Evolutionary conservation across 306 rosid species (phyloP).

Genomic region (Quercus gilva): DNA sequence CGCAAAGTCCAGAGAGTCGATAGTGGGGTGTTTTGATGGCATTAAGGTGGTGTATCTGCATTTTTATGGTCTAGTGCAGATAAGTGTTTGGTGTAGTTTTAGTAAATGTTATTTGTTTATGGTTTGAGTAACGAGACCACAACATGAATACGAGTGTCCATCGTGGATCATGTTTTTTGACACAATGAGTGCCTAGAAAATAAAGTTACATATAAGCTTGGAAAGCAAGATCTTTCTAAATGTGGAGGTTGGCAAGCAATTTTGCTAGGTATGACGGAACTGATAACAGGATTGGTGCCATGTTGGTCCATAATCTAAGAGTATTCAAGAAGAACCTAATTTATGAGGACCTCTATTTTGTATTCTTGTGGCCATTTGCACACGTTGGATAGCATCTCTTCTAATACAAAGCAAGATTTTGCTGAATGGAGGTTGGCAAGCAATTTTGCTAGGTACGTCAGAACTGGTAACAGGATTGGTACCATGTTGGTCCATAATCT

Average conservation of each 20-base stretch:
- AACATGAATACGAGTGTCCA: no score
- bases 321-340: not conserved
- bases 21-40: slow-evolving; percentile 66
- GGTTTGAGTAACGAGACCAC: no score
- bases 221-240: no score
- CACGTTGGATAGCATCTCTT: no score
- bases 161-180: no score
- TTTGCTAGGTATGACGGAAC: not conserved
- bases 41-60: slow-evolving; percentile 48
- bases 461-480: not conserved
- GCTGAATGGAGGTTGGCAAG: not conserved
- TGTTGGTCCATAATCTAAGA: not conserved
- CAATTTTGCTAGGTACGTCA: not conserved
- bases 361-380: not conserved
- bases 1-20: slow-evolving; percentile 59
- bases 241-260: not conserved
- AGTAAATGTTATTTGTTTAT: no score
- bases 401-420: no score
- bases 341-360: not conserved
- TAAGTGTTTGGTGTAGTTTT: no score
- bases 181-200: no score
- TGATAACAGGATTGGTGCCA: not conserved
- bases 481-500: not conserved
- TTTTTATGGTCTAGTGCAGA: no score
- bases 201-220: no score